Base-by-base conservation (phyloP, 2,329 filamentous ascomycete species). In the Fulvia fulva region DNA sequence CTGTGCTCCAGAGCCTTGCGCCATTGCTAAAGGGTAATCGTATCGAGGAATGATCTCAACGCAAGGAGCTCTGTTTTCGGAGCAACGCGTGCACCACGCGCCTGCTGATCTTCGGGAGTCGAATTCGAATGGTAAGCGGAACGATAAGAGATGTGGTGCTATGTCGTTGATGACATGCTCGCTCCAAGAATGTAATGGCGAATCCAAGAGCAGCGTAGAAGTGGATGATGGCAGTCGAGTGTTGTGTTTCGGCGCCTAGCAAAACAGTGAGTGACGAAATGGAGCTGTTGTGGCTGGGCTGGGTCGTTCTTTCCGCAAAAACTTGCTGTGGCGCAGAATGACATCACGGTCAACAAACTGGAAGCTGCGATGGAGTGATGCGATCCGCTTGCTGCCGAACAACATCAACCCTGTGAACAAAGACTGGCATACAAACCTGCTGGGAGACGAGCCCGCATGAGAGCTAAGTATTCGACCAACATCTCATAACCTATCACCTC, bases 1-100 rank as follows among this genome's bases (percentile, higher is more conserved):
- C 34, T 63, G 59, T n/a, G 68, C 67, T 30, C 65, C 63, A 16
- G 68, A 61, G 47, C 47, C 47, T 32, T 50, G 47, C 47, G 8
- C 47, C 67, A 69, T 71, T 60, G 54, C 32, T 46, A 55, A 28
- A 34, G n/a, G n/a, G 11, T n/a, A 16, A 1, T n/a, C 4, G 23
- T 23, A 7, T 8, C 9, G 16, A 19, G n/a, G 9, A 32, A 19
- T 32, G 47, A 19, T 3, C 23, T 50, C 22, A 50, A 50, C 12
- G 47, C 47, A 50, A 32, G 47, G 26, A 50, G 26, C 23, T 50
- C 22, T 32, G 47, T 21, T 50, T 32, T 26, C 23, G 47, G 47
- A 25, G 26, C 46, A 26, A 46, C 44, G 44, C 44, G 46, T 50
- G n/a, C 23, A 28, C n/a, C 47, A 28, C 47, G 47, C 47, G 47